Percentiles rank a stretch among this genome's conserved stretches.
phyloP scores from a whole-genome alignment of 2,329 filamentous ascomycete species.

The Ilyonectria sp. region DNA sequence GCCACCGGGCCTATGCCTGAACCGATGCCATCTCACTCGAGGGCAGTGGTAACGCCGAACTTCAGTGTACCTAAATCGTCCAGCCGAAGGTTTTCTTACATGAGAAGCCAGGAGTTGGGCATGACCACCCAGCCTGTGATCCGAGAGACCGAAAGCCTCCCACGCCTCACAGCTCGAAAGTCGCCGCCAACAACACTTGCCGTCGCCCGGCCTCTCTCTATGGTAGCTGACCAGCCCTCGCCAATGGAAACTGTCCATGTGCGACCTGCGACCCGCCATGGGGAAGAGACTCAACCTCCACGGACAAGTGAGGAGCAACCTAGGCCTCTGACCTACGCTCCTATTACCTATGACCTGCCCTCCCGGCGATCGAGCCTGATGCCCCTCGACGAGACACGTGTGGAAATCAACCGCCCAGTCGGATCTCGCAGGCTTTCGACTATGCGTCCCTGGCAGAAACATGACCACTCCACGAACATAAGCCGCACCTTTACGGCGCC shows the following conservation, averaged over 20 bases:
- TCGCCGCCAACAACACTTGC: conserved; percentile 61
- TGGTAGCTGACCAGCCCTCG: conserved; percentile 69
- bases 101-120: conserved; percentile 48
- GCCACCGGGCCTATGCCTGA: conserved; percentile 33
- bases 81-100: conserved; percentile 62
- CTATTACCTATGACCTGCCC: conserved; percentile 33
- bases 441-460: conserved; percentile 50
- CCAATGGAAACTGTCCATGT: conserved; percentile 48
- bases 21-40: conserved; percentile 1
- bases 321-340: conserved; percentile 33
- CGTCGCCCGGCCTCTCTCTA: conserved; percentile 67
- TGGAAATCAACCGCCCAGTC: conserved; percentile 36
- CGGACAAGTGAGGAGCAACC: conserved; percentile 34
- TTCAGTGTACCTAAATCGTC: conserved; percentile 68
- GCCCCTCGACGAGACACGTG: conserved; percentile 32
- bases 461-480: conserved; percentile 33
- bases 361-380: conserved; percentile 45
- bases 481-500: conserved; percentile 34
- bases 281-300: conserved; percentile 38
- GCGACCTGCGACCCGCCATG: conserved; percentile 50
- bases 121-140: conserved; percentile 33
- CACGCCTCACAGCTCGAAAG: conserved; percentile 41
- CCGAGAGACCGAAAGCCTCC: conserved; percentile 31
- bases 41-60: conserved; percentile 58
- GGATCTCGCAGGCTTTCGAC: conserved; percentile 52